Evolutionary conservation across 306 rosid genomes (phyloP).

Genomic region (Sesbania bispinosa): DNA sequence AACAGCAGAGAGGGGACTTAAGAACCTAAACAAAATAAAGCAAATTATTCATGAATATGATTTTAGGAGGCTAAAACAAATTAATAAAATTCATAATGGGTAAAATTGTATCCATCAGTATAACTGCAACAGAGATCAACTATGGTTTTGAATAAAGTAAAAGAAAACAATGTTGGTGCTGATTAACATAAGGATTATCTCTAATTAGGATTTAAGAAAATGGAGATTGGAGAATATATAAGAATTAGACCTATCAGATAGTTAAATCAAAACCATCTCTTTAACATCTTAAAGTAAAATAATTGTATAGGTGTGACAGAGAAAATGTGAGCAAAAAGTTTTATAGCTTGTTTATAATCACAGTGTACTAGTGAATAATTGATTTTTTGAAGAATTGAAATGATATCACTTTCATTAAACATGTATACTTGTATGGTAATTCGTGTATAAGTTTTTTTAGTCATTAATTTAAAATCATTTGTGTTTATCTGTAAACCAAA

Average conservation of each 20-base stretch:
- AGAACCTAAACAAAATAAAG: constrained; percentile 53
- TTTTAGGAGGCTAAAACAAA: not conserved
- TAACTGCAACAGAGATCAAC: not conserved
- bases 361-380: no score
- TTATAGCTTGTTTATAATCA: no score
- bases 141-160: not conserved
- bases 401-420: no score
- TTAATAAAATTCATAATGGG: not conserved
- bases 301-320: no score
- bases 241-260: not conserved
- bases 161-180: not conserved
- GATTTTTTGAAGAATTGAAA: no score
- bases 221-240: not conserved
- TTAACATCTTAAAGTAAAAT: not conserved
- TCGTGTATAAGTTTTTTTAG: no score
- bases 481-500: no score
- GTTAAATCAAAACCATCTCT: not conserved
- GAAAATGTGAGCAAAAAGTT: not conserved
- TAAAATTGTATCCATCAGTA: not conserved
- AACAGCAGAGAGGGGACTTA: constrained; percentile 83
- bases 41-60: not conserved
- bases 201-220: not conserved
- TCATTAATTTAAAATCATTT: no score
- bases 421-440: no score
- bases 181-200: not conserved